Evolutionary conservation across 257 asterid species (phyloP).

Genomic region (Catharanthus roseus): DNA sequence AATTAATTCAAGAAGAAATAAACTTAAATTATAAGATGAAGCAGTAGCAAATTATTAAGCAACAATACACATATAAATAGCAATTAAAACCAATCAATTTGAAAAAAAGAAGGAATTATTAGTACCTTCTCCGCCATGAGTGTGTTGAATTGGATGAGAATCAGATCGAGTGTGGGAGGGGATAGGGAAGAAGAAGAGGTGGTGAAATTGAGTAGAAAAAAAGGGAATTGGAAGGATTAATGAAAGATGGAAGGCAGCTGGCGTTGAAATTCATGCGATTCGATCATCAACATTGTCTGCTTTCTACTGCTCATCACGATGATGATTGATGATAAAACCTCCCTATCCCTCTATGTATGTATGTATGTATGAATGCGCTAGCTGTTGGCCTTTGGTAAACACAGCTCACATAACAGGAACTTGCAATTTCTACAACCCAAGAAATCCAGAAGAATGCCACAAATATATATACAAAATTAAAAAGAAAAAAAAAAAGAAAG

Average conservation of each 20-base stretch:
- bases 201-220: background rate
- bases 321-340: no score
- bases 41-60: no score
- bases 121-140: background rate
- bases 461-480: no score
- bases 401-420: background rate
- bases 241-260: background rate
- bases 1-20: no score
- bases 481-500: no score
- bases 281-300: slow-evolving; percentile 1
- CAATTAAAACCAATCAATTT: no score
- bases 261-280: slow-evolving; percentile 9
- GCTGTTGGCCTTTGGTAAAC: background rate
- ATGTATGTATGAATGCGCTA: no score
- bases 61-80: no score
- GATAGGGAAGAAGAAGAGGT: background rate
- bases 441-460: no score
- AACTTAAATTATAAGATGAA: no score
- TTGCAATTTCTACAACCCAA: background rate
- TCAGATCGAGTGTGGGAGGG: background rate
- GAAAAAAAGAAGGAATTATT: no score
- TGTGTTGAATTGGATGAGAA: background rate
- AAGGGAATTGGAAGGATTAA: no score
- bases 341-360: background rate
- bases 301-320: background rate